These are phyloP conservation scores for Ustilago crameri DNA, from an alignment of 1,284 basidiomycete genomes.

Conservation along the genomic window DNA sequence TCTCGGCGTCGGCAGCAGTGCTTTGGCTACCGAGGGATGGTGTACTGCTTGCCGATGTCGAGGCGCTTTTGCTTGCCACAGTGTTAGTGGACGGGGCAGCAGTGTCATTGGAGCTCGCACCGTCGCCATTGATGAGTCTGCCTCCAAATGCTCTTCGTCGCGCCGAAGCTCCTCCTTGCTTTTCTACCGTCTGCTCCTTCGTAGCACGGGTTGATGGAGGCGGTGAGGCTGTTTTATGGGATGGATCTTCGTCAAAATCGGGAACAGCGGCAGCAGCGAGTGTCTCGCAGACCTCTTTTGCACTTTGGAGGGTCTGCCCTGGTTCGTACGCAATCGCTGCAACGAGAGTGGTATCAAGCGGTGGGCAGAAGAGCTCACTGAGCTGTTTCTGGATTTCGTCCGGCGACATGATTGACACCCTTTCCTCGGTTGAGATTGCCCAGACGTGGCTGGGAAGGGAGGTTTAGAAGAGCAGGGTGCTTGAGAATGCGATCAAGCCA, in stretches of 20 bases:
- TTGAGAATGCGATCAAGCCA: too few relatives aligned
- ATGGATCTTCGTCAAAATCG: slow-evolving; percentile 1
- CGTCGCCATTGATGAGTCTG: slow-evolving; percentile 15
- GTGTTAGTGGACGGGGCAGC: background rate
- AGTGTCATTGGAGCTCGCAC: background rate
- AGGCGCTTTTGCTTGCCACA: background rate
- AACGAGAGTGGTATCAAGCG: slow-evolving; percentile 53
- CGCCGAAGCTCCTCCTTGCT: slow-evolving; percentile 1
- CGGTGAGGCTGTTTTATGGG: background rate
- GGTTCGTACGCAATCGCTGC: slow-evolving; percentile 55
- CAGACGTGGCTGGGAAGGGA: background rate
- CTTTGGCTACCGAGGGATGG: background rate
- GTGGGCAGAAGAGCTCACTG: slow-evolving; percentile 46
- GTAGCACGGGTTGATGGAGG: background rate
- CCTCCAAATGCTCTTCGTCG: slow-evolving; percentile 26
- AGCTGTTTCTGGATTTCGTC: slow-evolving; percentile 41
- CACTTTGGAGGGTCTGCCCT: slow-evolving; percentile 50
- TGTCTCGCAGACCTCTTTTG: slow-evolving; percentile 42
- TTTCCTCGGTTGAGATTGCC: background rate
- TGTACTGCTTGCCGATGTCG: slow-evolving; percentile 5
- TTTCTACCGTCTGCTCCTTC: background rate
- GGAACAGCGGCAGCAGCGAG: slow-evolving; percentile 39
- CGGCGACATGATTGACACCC: slow-evolving; percentile 18
- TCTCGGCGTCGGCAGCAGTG: slow-evolving; percentile 22
- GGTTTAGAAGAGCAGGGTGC: background rate